Evolutionary conservation across 495 filamentous ascomycete genomes (phyloP), one percentile per base, ranked within the genome.

Genomic region (Podospora comata): DNA sequence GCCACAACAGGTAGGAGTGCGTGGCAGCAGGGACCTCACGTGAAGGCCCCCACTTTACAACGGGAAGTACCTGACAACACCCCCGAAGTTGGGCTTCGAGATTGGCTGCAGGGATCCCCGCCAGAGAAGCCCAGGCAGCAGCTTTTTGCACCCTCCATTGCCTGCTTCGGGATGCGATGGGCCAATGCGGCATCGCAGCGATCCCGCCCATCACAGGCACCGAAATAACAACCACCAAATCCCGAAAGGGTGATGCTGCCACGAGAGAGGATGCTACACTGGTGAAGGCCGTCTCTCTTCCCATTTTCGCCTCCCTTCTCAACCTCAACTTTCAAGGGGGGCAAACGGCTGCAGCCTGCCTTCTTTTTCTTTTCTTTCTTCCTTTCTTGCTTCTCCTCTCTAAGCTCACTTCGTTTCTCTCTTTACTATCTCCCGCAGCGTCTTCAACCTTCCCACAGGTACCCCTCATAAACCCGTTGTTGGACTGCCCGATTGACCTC

Each of bases 91-190:
- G 11, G 23, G 61, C 34, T n/a, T 63, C 61, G 32, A 32, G 61
- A 48, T 39, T 39, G 61, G 61, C 4, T 11, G 34, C 61, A 63
- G 30, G 61, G 61, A 44, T 63, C 61, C 61, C 61, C 28, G 60
- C 65, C 65, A 55, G 5, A 30, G 2, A 20, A 3, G 55, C 55
- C 55, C 75, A 77, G 75, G 75, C 75, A 77, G 73, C 75, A 77
- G 73, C 68, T 72, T 75, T 77, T 67, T 68, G 70, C 64, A 73
- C 68, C 70, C 19, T 4, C 63, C 62, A 57, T 20, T 54, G 57
- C 62, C 32, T 26, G 30, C 39, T 48, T 13, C 39, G 39, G 39
- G 5, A 48, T 48, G 39, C 39, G 39, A 48, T 48, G 39, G 39
- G 39, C 39, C 39, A 48, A 48, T 48, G 39, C 39, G 39, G 39